A percentile compares a stretch with the other conserved stretches of the same genome.
Conservation (phyloP, 768 basidiomycete genomes). For the Kwoniella sp. region DNA sequence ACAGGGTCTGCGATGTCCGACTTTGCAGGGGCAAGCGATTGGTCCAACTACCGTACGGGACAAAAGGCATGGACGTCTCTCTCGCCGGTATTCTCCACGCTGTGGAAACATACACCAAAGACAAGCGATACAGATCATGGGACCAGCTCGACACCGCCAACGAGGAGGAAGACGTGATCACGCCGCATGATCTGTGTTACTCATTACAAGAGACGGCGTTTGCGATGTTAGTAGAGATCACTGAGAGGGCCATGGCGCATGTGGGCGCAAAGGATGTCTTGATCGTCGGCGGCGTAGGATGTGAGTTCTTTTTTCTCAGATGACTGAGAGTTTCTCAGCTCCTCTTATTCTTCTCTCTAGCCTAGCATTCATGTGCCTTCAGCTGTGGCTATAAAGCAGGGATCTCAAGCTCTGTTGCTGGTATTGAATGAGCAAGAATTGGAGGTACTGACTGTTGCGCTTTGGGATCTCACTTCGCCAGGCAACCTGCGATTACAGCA, state of each 20-base stretch:
- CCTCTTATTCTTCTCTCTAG: neutral
- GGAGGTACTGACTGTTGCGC: neutral
- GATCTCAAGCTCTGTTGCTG: neutral
- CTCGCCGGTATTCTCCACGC: constrained; percentile 91
- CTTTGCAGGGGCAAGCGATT: constrained; percentile 74
- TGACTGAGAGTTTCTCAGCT: too few relatives aligned
- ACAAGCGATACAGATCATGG: constrained; percentile 73
- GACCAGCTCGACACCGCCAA: constrained; percentile 8
- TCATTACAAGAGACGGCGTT: constrained; percentile 95
- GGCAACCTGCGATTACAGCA: constrained; percentile 91
- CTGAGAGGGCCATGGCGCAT: constrained; percentile 98
- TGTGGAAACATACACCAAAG: constrained; percentile 80
- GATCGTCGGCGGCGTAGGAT: constrained; percentile 99
- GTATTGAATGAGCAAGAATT: too few relatives aligned
- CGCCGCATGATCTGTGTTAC: constrained; percentile 94
- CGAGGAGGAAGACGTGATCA: constrained; percentile 70
- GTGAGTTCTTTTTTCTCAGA: too few relatives aligned
- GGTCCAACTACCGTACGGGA: constrained; percentile 84
- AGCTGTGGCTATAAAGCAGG: neutral
- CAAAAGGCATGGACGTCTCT: constrained; percentile 98
- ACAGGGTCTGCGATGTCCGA: neutral
- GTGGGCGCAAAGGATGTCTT: constrained; percentile 94
- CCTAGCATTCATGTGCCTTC: too few relatives aligned
- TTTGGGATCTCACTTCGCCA: constrained; percentile 50
- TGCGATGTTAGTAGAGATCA: constrained; percentile 98